Evolutionary conservation across 495 filamentous ascomycete species (phyloP), one percentile per base, ranked within the genome.

Genomic region (Podospora conica): DNA sequence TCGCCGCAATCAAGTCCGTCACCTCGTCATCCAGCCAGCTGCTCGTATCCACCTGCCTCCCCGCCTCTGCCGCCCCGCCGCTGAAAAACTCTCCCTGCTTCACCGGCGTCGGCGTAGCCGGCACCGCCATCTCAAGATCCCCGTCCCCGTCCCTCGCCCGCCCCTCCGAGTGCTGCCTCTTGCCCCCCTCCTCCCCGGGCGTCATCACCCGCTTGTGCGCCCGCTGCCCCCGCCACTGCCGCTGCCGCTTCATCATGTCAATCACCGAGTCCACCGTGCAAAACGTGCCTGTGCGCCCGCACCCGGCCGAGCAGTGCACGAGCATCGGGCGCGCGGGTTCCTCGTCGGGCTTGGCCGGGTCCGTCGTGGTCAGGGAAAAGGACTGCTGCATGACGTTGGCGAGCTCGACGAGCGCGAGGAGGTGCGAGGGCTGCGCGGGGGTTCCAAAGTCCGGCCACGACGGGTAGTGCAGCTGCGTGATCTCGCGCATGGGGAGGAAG

Each of bases 371-470:
- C 75, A 9, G 77, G 31, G 0, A 79, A 78, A 78, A 65, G 1
- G 80, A 68, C 10, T 77, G 82, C 61, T 85, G 82, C 76, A 83
- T 83, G 55, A 85, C 80, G 68, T 93, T 91, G 66, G 89, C 91
- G 53, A 96, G 86, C 78, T 97, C 93, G 61, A 98, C 90, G 20
- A 98, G 77, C 9, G 88, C 88, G 2, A 98, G 82, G 1, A 98
- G 83, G 71, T 98, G 92, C 9, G 84, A 83, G 3, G 95, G 91
- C 65, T 94, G 90, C 7, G 95, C 93, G 0, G 93, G 95, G 0
- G 94, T 89, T 40, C 96, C 95, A 73, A 97, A 97, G 75, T 98
- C 95, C 1, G 96, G 95, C 95, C 95, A 98, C 15, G 87, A 88
- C 9, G 92, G 87, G 71, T 96, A 97, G 66, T 98, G 96, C 2